phyloP scores from a whole-genome alignment of 148 eudicot species.

The Tetragonia tetragonoides region DNA sequence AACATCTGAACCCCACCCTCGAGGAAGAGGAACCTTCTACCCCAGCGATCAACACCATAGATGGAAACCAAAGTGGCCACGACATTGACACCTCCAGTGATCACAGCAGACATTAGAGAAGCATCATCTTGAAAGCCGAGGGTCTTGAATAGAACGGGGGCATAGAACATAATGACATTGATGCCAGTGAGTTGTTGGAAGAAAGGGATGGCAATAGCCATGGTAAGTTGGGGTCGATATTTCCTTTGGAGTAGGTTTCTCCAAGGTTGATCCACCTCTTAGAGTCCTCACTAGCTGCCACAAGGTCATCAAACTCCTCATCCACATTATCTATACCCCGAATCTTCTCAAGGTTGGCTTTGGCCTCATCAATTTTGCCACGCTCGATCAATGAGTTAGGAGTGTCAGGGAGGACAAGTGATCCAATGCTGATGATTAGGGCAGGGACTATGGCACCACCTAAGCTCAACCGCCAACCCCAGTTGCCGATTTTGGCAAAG shows the following conservation, averaged over 20 bases:
- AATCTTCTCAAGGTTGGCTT: conserved; percentile 30
- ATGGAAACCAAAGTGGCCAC: conserved; percentile 48
- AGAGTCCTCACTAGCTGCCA: conserved; percentile 50
- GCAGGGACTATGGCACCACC: conserved; percentile 61
- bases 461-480: conserved; percentile 58
- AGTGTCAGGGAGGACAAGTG: conserved; percentile 56
- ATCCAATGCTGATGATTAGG: conserved; percentile 41
- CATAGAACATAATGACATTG: conserved; percentile 60
- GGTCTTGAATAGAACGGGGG: conserved; percentile 48
- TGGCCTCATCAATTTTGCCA: conserved; percentile 37
- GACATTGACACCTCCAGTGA: conserved; percentile 51
- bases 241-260: conserved; percentile 45
- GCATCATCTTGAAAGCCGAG: conserved; percentile 46
- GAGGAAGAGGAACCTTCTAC: conserved; percentile 49
- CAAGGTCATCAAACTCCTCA: conserved; percentile 46
- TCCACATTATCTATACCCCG: conserved; percentile 46
- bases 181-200: no score
- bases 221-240: conserved; percentile 42
- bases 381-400: conserved; percentile 61
- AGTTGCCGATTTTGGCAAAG: conserved; percentile 40
- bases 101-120: conserved; percentile 53
- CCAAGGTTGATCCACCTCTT: conserved; percentile 46
- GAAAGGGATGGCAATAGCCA: no score
- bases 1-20: conserved; percentile 51
- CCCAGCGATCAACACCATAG: conserved; percentile 48